These are phyloP conservation scores for Fusarium nelsonii DNA, from an alignment of 2,329 filamentous ascomycete species.

Conservation along the genomic window DNA sequence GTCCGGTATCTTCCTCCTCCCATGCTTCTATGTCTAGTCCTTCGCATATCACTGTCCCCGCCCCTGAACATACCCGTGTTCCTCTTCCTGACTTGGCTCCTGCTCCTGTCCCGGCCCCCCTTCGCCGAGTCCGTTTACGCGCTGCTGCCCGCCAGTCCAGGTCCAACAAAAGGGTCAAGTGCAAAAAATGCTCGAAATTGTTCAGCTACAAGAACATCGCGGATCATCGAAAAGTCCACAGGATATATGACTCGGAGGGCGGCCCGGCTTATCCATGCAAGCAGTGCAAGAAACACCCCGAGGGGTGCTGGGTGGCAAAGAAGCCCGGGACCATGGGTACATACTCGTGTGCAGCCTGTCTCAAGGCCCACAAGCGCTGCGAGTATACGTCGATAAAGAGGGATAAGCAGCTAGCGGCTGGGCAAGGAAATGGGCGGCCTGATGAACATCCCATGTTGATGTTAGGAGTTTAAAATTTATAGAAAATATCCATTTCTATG, in stretches of 20 bases:
- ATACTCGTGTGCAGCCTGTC: not conserved
- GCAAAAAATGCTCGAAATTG: fast-evolving
- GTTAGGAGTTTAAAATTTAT: too few relatives aligned
- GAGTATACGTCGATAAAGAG: not conserved
- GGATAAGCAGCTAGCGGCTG: not conserved
- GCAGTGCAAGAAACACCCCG: not conserved
- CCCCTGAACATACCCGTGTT: not conserved
- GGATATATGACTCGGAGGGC: not conserved
- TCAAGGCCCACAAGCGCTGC: not conserved
- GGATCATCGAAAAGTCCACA: constrained; percentile 8
- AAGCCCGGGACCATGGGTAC: not conserved
- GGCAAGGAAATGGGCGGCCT: too few relatives aligned
- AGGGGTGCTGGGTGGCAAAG: not conserved
- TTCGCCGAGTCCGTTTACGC: not conserved
- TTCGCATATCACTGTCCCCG: not conserved
- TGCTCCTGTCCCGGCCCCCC: not conserved
- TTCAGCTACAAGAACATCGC: not conserved
- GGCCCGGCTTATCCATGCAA: not conserved
- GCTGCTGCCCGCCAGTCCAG: not conserved
- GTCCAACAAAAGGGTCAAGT: not conserved
- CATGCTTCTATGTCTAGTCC: too few relatives aligned
- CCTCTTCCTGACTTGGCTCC: not conserved
- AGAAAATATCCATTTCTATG: too few relatives aligned
- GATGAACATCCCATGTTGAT: too few relatives aligned
- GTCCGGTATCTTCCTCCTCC: too few relatives aligned